Evolutionary conservation across 768 basidiomycete species (phyloP).

Genomic region (Rhodocollybia butyracea): DNA sequence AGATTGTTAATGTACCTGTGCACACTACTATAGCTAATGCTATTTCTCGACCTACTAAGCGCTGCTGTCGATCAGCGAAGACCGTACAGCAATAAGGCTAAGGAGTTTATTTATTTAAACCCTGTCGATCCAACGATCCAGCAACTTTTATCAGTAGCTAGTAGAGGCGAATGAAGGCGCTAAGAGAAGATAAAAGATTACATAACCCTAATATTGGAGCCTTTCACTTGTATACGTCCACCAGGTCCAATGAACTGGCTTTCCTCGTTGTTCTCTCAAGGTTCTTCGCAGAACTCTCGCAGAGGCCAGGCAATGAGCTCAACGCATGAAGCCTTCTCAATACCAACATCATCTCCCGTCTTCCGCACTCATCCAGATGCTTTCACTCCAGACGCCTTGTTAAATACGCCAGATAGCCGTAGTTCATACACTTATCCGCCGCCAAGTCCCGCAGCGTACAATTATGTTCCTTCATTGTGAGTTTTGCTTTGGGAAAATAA

Average conservation of each 20-base stretch:
- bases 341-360: constrained; percentile 71
- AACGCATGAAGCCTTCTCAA: constrained; percentile 86
- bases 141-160: too few relatives aligned
- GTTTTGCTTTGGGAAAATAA: constrained; percentile 13
- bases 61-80: too few relatives aligned
- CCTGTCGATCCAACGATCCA: too few relatives aligned
- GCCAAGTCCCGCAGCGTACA: constrained; percentile 52
- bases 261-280: constrained; percentile 57
- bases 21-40: too few relatives aligned
- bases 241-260: constrained; percentile 65
- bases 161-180: too few relatives aligned
- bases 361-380: constrained; percentile 52
- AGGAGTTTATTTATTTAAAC: too few relatives aligned
- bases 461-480: constrained; percentile 59
- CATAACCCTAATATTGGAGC: constrained; percentile 6
- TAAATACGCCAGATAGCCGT: constrained; percentile 43
- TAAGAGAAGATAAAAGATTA: background rate
- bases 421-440: constrained; percentile 79
- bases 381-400: constrained; percentile 54
- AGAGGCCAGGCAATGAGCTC: constrained; percentile 68
- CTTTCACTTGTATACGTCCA: constrained; percentile 1
- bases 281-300: constrained; percentile 43
- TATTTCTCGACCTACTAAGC: too few relatives aligned
- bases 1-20: too few relatives aligned
- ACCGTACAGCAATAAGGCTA: too few relatives aligned